phyloP scores from a whole-genome alignment of 139 green algal genomes.

The Trebouxia sp. region DNA sequence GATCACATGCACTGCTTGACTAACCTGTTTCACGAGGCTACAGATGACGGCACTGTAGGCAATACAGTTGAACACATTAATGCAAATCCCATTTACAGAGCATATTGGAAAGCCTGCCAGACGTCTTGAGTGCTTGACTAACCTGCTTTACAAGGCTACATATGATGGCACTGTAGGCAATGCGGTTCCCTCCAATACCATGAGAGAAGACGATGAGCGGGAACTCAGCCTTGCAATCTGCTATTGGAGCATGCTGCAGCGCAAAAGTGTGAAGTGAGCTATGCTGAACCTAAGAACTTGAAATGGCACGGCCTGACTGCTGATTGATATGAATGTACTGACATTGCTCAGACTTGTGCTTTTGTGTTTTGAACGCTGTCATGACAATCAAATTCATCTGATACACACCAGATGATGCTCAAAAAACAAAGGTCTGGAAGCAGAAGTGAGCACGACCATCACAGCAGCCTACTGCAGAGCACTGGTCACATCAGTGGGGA shows the following conservation, averaged over 20 bases:
- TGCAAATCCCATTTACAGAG: no score
- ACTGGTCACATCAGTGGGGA: no score
- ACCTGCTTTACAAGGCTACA: constrained; percentile 61
- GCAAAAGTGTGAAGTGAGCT: background rate
- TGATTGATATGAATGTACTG: background rate
- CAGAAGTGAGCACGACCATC: no score
- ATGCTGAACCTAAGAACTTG: background rate
- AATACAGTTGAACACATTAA: constrained; percentile 53
- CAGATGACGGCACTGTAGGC: constrained; percentile 64
- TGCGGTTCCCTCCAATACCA: constrained; percentile 58
- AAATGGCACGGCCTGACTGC: background rate
- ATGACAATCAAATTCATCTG: background rate
- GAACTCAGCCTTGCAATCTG: background rate
- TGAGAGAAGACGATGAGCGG: constrained; percentile 59
- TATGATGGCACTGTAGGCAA: constrained; percentile 66
- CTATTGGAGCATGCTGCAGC: constrained; percentile 23
- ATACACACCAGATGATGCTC: background rate
- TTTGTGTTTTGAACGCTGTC: no score
- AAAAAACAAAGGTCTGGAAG: background rate
- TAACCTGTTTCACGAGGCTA: constrained; percentile 58
- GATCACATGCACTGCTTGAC: background rate
- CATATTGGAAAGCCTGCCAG: background rate
- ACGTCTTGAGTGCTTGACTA: background rate
- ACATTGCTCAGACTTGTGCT: background rate
- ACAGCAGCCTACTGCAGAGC: no score